Evolutionary conservation across 352 stramenopile genomes (phyloP), one percentile per base, ranked within the genome.

Genomic region (Globisporangium rhizosaccharum): DNA sequence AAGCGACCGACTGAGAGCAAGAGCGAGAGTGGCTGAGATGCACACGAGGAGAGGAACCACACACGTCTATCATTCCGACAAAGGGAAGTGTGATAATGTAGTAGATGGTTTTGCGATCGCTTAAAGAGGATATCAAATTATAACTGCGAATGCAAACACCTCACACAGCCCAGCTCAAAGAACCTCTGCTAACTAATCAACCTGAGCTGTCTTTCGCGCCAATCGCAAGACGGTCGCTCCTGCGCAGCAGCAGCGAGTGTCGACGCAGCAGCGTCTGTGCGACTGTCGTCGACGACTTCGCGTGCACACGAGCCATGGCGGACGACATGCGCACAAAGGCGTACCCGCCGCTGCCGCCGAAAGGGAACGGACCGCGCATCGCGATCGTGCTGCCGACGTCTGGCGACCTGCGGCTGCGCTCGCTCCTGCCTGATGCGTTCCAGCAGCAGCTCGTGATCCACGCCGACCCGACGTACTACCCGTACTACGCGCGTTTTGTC

Each of bases 301-400:
- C 47, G 17, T 30, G 6, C 23, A 37, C 41, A 12, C 15, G 49
- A 39, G 33, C 41, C n/a, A 66, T 62, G 61, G 52, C 36, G 36
- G 59, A 75, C 67, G 66, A 86, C 67, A 80, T 85, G 70, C 75
- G 79, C 64, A 73, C 73, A 36, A 88, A 87, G 59, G 51, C 53
- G 60, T 92, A 88, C 68, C 82, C 82, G 60, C 57, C 70, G 54
- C 60, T 90, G 52, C 82, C 79, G 56, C 51, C 75, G 4, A 66
- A 61, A 17, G 65, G 66, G 45, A 37, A 14, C 15, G 61, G 69
- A 3, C 53, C 72, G 55, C 75, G 59, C 14, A 66, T 88, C 25
- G 51, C 59, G 3, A 52, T 83, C 46, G 76, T 87, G 53, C 64
- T 89, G 51, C 82, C 82, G 18, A 78, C 71, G 11, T 26, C 51